phyloP scores from a whole-genome alignment of 2,329 filamentous ascomycete species.

The Plectosphaerella plurivora region DNA sequence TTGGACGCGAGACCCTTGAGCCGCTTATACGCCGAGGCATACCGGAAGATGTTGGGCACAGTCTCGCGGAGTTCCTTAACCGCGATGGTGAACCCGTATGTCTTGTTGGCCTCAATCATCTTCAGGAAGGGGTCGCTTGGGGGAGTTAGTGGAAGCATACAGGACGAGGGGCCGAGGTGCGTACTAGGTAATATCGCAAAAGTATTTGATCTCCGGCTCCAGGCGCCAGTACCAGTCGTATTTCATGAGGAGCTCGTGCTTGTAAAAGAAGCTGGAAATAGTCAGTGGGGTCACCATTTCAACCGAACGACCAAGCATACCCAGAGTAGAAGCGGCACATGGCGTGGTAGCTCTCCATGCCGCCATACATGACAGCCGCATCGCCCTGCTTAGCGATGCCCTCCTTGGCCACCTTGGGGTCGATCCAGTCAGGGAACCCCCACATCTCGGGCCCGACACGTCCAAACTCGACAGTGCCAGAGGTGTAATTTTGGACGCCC shows the following conservation, averaged over 20 bases:
- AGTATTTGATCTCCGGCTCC: conserved; percentile 99
- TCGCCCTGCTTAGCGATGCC: conserved; percentile 96
- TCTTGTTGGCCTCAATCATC: conserved; percentile 94
- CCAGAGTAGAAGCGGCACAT: conserved; percentile 99
- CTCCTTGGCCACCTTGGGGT: conserved; percentile 89
- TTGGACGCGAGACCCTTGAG: conserved; percentile 85
- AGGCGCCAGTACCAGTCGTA: conserved; percentile 99
- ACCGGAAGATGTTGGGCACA: conserved; percentile 97
- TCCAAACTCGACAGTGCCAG: conserved; percentile 82
- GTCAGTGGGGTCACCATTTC: conserved; percentile 13
- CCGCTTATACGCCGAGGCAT: conserved; percentile 96
- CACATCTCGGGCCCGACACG: conserved; percentile 88
- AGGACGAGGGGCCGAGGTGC: conserved; percentile 6
- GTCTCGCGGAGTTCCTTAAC: conserved; percentile 98
- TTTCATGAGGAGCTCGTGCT: conserved; percentile 88
- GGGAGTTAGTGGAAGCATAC: conserved; percentile 13
- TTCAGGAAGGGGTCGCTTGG: conserved; percentile 85
- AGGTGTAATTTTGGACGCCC: conserved; percentile 85
- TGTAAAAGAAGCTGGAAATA: conserved; percentile 77
- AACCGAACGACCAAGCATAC: conserved; percentile 43
- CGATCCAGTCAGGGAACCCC: conserved; percentile 96
- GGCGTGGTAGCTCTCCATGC: conserved; percentile 96
- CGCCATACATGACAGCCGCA: conserved; percentile 97
- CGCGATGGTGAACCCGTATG: conserved; percentile 97
- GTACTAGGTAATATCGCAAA: conserved; percentile 98